Base-by-base conservation (phyloP, 176 grass and related monocot species). In the Canna indica region DNA sequence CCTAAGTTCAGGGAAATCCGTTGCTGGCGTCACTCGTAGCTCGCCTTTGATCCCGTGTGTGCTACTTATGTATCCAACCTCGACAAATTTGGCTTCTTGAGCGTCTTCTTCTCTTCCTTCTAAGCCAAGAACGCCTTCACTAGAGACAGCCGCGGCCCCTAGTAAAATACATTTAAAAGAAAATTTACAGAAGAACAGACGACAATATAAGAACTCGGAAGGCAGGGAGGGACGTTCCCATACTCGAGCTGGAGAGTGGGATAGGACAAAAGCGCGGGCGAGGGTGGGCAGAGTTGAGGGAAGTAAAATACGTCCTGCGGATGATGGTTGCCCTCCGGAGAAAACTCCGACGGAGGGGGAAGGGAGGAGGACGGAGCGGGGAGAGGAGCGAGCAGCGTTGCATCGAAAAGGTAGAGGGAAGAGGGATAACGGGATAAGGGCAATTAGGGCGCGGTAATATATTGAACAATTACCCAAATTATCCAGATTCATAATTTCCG, bases 1-100 rank as follows among this genome's bases (percentile, higher is more conserved):
- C 79, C 94, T 80, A 69, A 93, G 80, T 62, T 93, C 80, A 47
- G 94, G 94, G 31, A 97, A 97, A 73, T 90, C 89, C 30, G 94
- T 97, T 71, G 79, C 78, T 17, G 94, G 76, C 34, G 78, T 39
- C 64, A 97, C 89, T 50, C 84, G 86, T 52, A 97, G 84, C 66
- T 97, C 94, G n/a, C 94, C 94, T 20, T 79, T 81, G 56, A 92
- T 69, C 56, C 94, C 94, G 73, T 90, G 94, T 42, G 73, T 63
- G 70, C 81, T 79, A 48, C 71, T 83, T 64, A 97, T 77, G 39
- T 82, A 85, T 0, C 93, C 93, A 28, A 97, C 93, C 75, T 81
- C 82, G 38, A 84, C 82, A 27, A 85, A 70, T 1, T 75, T 80
- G 12, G 78, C 77, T 28, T 78, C 80, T n/a, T 41, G 72, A 1